A percentile compares a stretch with the other conserved stretches of the same genome.
Conservation (phyloP, 2,329 filamentous ascomycete species). For the Septoria petroselini region DNA sequence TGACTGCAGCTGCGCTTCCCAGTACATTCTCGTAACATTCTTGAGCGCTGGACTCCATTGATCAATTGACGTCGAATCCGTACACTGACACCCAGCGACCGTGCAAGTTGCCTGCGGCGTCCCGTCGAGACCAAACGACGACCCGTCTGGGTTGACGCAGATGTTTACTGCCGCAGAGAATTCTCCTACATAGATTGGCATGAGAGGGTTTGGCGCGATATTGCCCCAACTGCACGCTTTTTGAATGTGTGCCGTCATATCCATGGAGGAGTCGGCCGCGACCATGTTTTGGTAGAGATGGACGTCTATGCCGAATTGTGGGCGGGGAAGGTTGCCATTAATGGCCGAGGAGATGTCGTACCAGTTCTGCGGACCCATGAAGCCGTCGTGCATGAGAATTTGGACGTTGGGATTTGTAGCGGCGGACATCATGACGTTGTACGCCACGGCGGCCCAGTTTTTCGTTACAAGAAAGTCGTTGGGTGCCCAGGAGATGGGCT, state of each 20-base stretch:
- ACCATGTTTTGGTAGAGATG: conserved; percentile 48
- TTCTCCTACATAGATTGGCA: conserved; percentile 45
- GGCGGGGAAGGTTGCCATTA: conserved; percentile 32
- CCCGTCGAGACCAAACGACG: no score
- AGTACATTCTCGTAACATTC: conserved; percentile 40
- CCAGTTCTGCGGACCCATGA: conserved; percentile 37
- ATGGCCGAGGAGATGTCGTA: conserved; percentile 26
- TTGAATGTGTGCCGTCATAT: conserved; percentile 43
- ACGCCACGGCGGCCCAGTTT: conserved; percentile 38
- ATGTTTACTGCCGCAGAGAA: conserved; percentile 46
- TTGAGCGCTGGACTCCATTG: conserved; percentile 40
- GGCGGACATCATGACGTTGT: conserved; percentile 37
- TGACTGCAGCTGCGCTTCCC: conserved; percentile 47
- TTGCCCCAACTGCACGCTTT: conserved; percentile 41
- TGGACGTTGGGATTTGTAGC: conserved; percentile 37
- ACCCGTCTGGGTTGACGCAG: conserved; percentile 45
- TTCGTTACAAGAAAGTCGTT: conserved; percentile 40
- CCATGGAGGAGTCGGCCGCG: conserved; percentile 38
- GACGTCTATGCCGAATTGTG: conserved; percentile 42
- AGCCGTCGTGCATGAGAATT: conserved; percentile 45
- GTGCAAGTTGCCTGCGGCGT: conserved; percentile 38
- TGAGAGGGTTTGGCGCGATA: conserved; percentile 34
- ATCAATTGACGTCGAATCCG: conserved; percentile 37
- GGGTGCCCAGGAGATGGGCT: conserved; percentile 40
- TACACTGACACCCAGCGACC: conserved; percentile 41